A percentile compares a stretch with the other conserved stretches of the same genome.
Conservation (phyloP, 176 grass and related monocot genomes). For the Aegilops umbellulata region DNA sequence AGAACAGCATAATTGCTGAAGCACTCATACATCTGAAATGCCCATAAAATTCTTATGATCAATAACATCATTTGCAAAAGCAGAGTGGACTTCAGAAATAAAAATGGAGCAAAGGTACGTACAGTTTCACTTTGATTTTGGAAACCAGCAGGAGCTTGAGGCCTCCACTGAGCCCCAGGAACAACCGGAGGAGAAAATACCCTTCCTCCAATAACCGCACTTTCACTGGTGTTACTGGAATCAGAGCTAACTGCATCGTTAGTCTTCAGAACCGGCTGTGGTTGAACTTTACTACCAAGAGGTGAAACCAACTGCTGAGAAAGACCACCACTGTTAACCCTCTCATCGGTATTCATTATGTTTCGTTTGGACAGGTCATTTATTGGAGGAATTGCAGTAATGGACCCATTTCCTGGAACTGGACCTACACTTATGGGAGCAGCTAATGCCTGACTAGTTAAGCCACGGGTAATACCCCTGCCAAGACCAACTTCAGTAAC, state of each 20-base stretch:
- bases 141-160: slow-evolving; percentile 63
- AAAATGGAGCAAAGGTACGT: slow-evolving; percentile 28
- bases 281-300: slow-evolving; percentile 67
- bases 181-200: slow-evolving; percentile 69
- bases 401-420: slow-evolving; percentile 52
- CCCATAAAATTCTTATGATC: neutral
- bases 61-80: slow-evolving; percentile 24
- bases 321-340: slow-evolving; percentile 41
- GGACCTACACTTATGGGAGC: slow-evolving; percentile 55
- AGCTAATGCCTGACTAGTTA: slow-evolving; percentile 48
- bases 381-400: slow-evolving; percentile 49
- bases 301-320: slow-evolving; percentile 58
- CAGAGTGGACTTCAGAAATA: neutral
- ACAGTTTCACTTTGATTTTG: slow-evolving; percentile 85
- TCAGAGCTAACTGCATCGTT: slow-evolving; percentile 59
- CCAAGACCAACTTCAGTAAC: slow-evolving; percentile 61
- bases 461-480: slow-evolving; percentile 60
- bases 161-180: slow-evolving; percentile 79
- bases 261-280: slow-evolving; percentile 49
- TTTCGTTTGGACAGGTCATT: slow-evolving; percentile 58
- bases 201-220: slow-evolving; percentile 57
- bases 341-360: slow-evolving; percentile 48
- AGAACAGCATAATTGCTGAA: neutral
- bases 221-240: slow-evolving; percentile 51
- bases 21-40: neutral